These are phyloP conservation scores for Monilinia aucupariae DNA, from an alignment of 2,329 filamentous ascomycete species.

Conservation along the genomic window DNA sequence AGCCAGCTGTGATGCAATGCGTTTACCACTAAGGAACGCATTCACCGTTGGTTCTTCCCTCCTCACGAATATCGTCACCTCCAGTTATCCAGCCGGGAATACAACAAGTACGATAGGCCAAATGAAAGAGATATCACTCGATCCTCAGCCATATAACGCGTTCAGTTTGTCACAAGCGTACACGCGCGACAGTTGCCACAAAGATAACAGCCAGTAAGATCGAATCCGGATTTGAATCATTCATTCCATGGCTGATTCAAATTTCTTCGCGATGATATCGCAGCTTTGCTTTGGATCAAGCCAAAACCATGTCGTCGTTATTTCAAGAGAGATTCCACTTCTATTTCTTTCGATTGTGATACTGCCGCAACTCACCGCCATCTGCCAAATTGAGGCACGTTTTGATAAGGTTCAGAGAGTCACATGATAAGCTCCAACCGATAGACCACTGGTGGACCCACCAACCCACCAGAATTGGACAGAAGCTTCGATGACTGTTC, in stretches of 20 bases:
- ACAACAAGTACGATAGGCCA: neutral
- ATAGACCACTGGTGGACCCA: neutral
- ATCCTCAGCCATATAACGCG: neutral
- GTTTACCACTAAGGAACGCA: neutral
- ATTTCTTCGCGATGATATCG: neutral
- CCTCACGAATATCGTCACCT: neutral
- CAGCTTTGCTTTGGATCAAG: neutral
- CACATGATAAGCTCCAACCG: neutral
- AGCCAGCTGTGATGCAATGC: neutral
- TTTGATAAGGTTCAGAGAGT: no score
- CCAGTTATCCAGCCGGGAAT: neutral
- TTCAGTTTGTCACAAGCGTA: neutral
- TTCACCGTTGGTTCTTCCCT: neutral
- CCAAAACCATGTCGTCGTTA: no score
- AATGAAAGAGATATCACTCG: neutral
- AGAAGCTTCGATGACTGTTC: slow-evolving; percentile 15
- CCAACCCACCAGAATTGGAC: slow-evolving; percentile 1
- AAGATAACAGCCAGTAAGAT: neutral
- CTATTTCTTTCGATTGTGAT: neutral
- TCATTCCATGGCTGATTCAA: neutral
- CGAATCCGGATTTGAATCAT: neutral
- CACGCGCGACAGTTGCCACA: neutral
- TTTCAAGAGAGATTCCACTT: neutral
- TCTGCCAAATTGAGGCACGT: neutral
- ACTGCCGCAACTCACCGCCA: slow-evolving; percentile 1